Percentiles rank a stretch among this genome's conserved stretches.
Evolutionary conservation across 2,329 filamentous ascomycete genomes (phyloP).

Genomic region (Arthrobotrys megalospora): DNA sequence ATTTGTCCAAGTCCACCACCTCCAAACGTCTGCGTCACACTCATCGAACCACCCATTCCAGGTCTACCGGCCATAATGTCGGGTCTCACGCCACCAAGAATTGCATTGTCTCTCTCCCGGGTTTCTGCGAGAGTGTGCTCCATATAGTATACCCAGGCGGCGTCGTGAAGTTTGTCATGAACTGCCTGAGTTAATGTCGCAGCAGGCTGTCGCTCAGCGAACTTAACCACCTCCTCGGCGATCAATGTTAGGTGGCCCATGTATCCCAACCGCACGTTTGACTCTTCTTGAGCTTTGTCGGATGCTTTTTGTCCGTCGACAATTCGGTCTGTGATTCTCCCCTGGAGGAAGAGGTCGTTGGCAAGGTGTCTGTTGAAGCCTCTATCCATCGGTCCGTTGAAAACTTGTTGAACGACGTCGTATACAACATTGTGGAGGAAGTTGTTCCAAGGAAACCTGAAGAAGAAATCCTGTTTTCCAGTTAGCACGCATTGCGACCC

Average conservation of each 20-base stretch:
- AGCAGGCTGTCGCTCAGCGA: conserved; percentile 92
- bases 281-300: conserved; percentile 85
- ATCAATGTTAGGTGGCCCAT: conserved; percentile 99
- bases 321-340: conserved; percentile 90
- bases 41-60: conserved; percentile 67
- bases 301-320: conserved; percentile 90
- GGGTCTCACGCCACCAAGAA: conserved; percentile 92
- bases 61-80: conserved; percentile 85
- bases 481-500: conserved; percentile 19
- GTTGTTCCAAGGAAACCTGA: conserved; percentile 99
- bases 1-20: conserved; percentile 50
- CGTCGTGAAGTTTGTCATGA: conserved; percentile 88
- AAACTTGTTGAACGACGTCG: conserved; percentile 98
- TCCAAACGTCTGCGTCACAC: conserved; percentile 62
- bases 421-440: conserved; percentile 99
- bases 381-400: conserved; percentile 97
- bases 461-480: conserved; percentile 85
- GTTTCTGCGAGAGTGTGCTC: conserved; percentile 94
- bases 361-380: conserved; percentile 92
- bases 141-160: conserved; percentile 94
- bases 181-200: conserved; percentile 88
- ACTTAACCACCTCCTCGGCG: conserved; percentile 98
- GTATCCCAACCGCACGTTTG: conserved; percentile 93
- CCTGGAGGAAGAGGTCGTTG: conserved; percentile 91
- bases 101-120: conserved; percentile 96